These are phyloP conservation scores for Astrothelium subdiscretum DNA, from an alignment of 495 filamentous ascomycete species.

Conservation along the genomic window DNA sequence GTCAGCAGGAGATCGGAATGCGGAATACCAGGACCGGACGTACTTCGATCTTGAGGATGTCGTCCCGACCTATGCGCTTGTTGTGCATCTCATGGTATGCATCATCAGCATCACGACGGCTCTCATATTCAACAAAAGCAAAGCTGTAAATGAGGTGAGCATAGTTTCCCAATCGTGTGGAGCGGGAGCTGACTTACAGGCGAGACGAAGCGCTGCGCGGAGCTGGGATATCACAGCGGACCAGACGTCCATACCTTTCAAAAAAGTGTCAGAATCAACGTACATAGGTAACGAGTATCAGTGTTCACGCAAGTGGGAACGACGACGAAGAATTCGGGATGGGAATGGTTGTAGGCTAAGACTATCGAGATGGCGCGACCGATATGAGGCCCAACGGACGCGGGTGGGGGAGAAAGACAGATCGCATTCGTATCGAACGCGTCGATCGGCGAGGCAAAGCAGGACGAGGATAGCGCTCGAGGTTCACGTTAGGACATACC, in stretches of 20 bases:
- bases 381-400: background rate
- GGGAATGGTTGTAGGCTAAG: constrained; percentile 14
- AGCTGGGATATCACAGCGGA: constrained; percentile 97
- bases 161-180: constrained; percentile 13
- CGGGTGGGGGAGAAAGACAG: background rate
- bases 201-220: constrained; percentile 84
- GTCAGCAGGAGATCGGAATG: constrained; percentile 10
- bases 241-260: constrained; percentile 87
- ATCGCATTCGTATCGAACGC: background rate
- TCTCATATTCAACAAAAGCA: constrained; percentile 99
- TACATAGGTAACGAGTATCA: constrained; percentile 7
- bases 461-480: background rate
- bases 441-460: background rate
- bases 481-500: constrained; percentile 56
- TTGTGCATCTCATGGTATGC: constrained; percentile 99
- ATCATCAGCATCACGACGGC: constrained; percentile 96
- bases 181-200: constrained; percentile 55
- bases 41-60: constrained; percentile 96
- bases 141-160: constrained; percentile 50
- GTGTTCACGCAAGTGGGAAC: constrained; percentile 12
- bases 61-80: constrained; percentile 93
- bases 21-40: constrained; percentile 16
- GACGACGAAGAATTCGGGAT: constrained; percentile 15
- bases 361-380: constrained; percentile 13
- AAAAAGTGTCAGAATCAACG: constrained; percentile 20